phyloP scores from a whole-genome alignment of 306 rosid genomes.

The Vigna hirtella region DNA sequence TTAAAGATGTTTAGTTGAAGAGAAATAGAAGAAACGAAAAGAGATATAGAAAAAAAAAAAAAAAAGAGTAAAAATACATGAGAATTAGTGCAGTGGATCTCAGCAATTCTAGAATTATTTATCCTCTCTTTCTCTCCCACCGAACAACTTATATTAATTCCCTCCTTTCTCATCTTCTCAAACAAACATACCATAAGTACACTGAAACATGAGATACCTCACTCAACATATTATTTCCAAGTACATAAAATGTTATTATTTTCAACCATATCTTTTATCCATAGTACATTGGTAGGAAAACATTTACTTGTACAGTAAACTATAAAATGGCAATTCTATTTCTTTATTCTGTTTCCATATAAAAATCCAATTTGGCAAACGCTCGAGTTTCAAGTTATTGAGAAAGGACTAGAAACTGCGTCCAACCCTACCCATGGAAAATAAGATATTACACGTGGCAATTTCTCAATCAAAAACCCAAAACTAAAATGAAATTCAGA shows the following conservation, averaged over 20 bases:
- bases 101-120: too few relatives aligned
- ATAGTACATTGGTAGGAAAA: constrained; percentile 15
- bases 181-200: neutral
- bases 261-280: neutral
- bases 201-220: neutral
- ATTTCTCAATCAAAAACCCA: constrained; percentile 28
- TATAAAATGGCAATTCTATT: constrained; percentile 4
- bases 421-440: neutral
- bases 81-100: too few relatives aligned
- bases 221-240: neutral
- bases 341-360: neutral
- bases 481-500: neutral
- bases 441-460: constrained; percentile 12
- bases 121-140: too few relatives aligned
- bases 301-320: constrained; percentile 11
- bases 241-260: neutral
- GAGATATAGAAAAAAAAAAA: neutral
- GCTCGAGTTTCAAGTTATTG: neutral
- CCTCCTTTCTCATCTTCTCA: too few relatives aligned
- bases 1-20: too few relatives aligned
- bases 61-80: too few relatives aligned
- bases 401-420: constrained; percentile 23
- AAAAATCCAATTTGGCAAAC: neutral
- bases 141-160: too few relatives aligned
- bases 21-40: too few relatives aligned